phyloP scores from a whole-genome alignment of 2,329 filamentous ascomycete species.

The Pseudogymnoascus sp. region DNA sequence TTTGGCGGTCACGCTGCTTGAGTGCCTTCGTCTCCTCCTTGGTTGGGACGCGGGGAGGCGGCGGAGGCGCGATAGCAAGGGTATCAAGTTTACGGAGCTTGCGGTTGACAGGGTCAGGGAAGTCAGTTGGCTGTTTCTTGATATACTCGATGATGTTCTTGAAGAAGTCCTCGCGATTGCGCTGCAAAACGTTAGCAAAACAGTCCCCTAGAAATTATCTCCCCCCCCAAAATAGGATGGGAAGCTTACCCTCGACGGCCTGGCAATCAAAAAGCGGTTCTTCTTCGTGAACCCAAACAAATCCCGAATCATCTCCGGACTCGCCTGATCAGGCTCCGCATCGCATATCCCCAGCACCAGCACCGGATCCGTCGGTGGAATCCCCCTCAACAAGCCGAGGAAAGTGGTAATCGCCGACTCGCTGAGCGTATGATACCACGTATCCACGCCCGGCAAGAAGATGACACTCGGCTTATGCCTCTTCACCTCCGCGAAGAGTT shows the following conservation, averaged over 20 bases:
- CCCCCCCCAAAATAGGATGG: no score
- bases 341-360: conserved; percentile 82
- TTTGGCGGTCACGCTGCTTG: conserved; percentile 73
- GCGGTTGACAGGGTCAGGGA: conserved; percentile 76
- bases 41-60: conserved; percentile 56
- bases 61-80: conserved; percentile 65
- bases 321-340: conserved; percentile 51
- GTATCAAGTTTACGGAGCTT: conserved; percentile 77
- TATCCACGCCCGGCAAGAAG: conserved; percentile 82
- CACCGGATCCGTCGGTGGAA: conserved; percentile 85
- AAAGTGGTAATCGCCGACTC: conserved; percentile 71
- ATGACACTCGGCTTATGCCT: conserved; percentile 94
- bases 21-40: conserved; percentile 75
- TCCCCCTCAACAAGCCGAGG: conserved; percentile 67
- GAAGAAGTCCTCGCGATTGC: conserved; percentile 73
- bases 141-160: conserved; percentile 65
- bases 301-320: conserved; percentile 58
- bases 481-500: conserved; percentile 85
- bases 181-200: conserved; percentile 32
- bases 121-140: conserved; percentile 70
- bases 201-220: no score
- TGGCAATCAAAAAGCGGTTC: conserved; percentile 63
- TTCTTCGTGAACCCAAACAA: conserved; percentile 79
- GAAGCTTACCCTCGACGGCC: conserved; percentile 53
- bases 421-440: conserved; percentile 63